A percentile compares a stretch with the other conserved stretches of the same genome.
Conservation (phyloP, 2,329 filamentous ascomycete species). For the Fusarium duplospermum region DNA sequence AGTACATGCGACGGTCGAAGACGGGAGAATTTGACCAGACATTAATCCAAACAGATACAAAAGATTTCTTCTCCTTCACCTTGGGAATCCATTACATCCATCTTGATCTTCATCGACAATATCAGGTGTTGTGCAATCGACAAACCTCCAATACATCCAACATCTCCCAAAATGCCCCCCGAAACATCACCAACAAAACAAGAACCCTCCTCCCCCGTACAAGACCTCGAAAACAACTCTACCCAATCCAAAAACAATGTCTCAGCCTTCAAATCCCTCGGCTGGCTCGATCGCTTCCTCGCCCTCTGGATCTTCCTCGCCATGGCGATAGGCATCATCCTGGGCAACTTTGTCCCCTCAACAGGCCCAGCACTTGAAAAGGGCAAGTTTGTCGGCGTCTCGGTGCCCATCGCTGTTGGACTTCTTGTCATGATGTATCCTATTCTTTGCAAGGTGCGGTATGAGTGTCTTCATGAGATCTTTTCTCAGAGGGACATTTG, state of each 20-base stretch:
- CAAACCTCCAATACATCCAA: background rate
- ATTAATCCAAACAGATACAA: background rate
- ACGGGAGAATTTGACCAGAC: conserved; percentile 3
- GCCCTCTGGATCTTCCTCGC: conserved; percentile 82
- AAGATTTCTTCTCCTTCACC: background rate
- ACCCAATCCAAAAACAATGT: background rate
- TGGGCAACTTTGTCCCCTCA: conserved; percentile 79
- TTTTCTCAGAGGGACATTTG: conserved; percentile 73
- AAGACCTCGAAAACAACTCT: conserved; percentile 21
- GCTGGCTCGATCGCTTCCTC: conserved; percentile 71
- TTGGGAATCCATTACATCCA: background rate
- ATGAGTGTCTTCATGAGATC: conserved; percentile 77
- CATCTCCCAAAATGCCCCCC: background rate
- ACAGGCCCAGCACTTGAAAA: conserved; percentile 72
- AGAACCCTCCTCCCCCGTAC: background rate
- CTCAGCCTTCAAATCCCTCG: conserved; percentile 66
- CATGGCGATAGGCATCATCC: conserved; percentile 79
- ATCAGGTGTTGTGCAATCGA: background rate
- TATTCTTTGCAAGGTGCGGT: conserved; percentile 87
- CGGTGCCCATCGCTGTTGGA: conserved; percentile 78
- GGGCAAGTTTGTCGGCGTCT: conserved; percentile 78
- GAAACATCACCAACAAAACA: background rate
- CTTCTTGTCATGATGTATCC: conserved; percentile 95
- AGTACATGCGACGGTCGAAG: background rate
- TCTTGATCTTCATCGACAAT: background rate